Evolutionary conservation across 345 rosid species (phyloP), one percentile per base, ranked within the genome.

Genomic region (Heritiera fomes): DNA sequence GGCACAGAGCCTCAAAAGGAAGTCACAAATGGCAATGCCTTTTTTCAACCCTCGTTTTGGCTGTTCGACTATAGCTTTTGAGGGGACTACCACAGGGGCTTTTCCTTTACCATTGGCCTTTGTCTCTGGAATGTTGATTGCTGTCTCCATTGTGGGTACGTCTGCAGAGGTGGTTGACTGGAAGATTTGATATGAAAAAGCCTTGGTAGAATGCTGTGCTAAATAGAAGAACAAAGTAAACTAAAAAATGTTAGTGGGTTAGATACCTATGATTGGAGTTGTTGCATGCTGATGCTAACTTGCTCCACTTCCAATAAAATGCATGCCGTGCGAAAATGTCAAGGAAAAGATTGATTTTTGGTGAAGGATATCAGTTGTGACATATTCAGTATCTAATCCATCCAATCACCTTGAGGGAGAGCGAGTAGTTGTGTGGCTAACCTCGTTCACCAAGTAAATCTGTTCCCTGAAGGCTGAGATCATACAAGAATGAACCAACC

Each of bases 21-120:
- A 82, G 84, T 91, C 92, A 18, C 80, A 79, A 52, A 88, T 81
- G 55, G 91, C 91, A 0, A 81, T 49, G 0, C 88, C 89, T 63
- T 83, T 87, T 79, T 78, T 84, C 83, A 77, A 75, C 75, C 89
- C 86, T 73, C 83, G 80, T 13, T 56, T 43, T 2, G 69, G 62
- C 7, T 14, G 46, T 32, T 28, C 9, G 7, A 18, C 23, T 1
- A 1, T 2, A 8, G 76, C 82, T 71, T 81, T 77, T 0, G 82
- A 38, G 30, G 66, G 53, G 5, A 32, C 45, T n/a, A 56, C 55
- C 17, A 47, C 40, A 46, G 75, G 55, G 6, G 80, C 88, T 58
- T 84, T 81, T 14, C 80, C 87, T 77, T 83, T 83, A 7, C 77
- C 63, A 15, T 60, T 81, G 5, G 78, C 43, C 68, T 58, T 71